Conservation (phyloP, 2,329 filamentous ascomycete genomes). For the Cladophialophora carrionii region DNA sequence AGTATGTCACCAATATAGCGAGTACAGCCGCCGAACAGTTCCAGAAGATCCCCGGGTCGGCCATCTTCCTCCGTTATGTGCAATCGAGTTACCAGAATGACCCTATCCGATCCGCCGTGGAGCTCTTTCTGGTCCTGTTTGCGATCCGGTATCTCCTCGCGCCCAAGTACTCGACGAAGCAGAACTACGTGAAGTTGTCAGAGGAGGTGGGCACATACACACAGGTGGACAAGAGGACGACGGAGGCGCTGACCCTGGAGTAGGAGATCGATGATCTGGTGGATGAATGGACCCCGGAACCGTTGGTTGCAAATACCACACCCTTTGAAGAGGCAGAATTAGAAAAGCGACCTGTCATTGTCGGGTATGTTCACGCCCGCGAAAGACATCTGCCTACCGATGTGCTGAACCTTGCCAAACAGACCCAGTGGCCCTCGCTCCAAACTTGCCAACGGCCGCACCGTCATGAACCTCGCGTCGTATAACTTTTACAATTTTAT, state of each 20-base stretch:
- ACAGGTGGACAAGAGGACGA: not conserved
- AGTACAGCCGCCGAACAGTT: slow-evolving; percentile 67
- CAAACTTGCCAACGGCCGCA: slow-evolving; percentile 84
- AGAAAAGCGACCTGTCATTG: slow-evolving; percentile 83
- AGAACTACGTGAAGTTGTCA: slow-evolving; percentile 83
- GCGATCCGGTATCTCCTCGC: slow-evolving; percentile 90
- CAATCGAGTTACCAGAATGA: slow-evolving; percentile 98
- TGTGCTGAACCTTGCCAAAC: slow-evolving; percentile 21
- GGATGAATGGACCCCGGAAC: slow-evolving; percentile 94
- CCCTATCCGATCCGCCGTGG: slow-evolving; percentile 87
- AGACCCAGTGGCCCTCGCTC: slow-evolving; percentile 88
- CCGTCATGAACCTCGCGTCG: slow-evolving; percentile 88
- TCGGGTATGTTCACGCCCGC: slow-evolving; percentile 64
- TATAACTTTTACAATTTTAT: slow-evolving; percentile 99
- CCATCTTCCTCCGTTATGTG: slow-evolving; percentile 92
- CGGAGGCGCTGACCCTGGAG: slow-evolving; percentile 15
- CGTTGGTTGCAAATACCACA: slow-evolving; percentile 75
- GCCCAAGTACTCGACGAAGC: slow-evolving; percentile 90
- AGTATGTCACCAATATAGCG: slow-evolving; percentile 56
- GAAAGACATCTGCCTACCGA: not conserved
- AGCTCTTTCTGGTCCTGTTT: slow-evolving; percentile 91
- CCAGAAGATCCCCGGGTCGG: slow-evolving; percentile 89
- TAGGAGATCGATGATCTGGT: slow-evolving; percentile 94
- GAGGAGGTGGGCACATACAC: slow-evolving; percentile 64
- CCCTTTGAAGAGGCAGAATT: slow-evolving; percentile 77